Evolutionary conservation across 768 basidiomycete species (phyloP).

Genomic region (Lentinula raphanica): DNA sequence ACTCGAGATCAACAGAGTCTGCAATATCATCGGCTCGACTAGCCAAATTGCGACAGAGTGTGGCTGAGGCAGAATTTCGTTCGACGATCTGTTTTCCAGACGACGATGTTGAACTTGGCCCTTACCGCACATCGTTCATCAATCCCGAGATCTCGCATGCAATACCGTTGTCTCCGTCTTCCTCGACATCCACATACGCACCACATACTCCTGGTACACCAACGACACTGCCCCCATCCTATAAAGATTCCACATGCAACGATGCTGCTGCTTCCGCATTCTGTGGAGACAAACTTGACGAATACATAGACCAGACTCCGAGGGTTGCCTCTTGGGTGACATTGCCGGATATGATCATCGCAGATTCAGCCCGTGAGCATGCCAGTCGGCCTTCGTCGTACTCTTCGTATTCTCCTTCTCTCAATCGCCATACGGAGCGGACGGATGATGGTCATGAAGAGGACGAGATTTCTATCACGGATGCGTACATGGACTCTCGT

Average conservation of each 20-base stretch:
- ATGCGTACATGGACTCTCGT: conserved; percentile 1
- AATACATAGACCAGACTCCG: too few relatives aligned
- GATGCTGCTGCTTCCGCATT: too few relatives aligned
- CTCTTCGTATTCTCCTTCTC: not conserved
- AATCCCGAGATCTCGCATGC: not conserved
- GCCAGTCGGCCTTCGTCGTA: not conserved
- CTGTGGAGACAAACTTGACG: too few relatives aligned
- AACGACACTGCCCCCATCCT: not conserved
- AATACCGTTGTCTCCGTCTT: not conserved
- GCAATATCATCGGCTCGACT: too few relatives aligned
- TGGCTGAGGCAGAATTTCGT: not conserved
- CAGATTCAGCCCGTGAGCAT: not conserved
- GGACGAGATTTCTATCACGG: not conserved
- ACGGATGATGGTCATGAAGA: not conserved
- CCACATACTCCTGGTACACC: not conserved
- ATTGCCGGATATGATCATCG: not conserved
- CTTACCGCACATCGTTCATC: not conserved
- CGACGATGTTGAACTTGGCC: not conserved
- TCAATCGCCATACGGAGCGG: not conserved
- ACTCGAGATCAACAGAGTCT: too few relatives aligned
- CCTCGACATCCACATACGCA: not conserved
- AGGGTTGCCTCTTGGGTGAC: not conserved
- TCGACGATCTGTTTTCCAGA: not conserved
- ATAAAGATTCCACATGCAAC: not conserved
- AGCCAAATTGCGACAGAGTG: too few relatives aligned